Base-by-base conservation (phyloP, 1,139 yeast species). In the Saccharomyces hybrid region DNA sequence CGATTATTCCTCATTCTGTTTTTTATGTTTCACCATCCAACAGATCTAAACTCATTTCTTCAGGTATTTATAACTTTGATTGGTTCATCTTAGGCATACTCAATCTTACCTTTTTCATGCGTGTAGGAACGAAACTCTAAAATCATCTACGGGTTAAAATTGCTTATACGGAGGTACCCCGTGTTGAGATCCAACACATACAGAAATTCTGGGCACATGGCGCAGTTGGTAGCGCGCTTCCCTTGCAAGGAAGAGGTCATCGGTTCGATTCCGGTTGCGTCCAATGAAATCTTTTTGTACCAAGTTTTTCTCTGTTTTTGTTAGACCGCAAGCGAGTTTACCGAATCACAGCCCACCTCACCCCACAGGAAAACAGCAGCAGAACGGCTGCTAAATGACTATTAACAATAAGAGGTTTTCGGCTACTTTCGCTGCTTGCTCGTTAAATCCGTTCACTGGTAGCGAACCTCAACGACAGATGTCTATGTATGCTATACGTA, bases 171-270 rank as follows among this genome's bases (percentile, higher is more conserved):
- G 28, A 26, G 28, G 28, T 26, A 26, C 8, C 32, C 32, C 32
- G 11, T 29, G 32, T 29, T 29, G 28, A 26, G 28, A 26, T 26
- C 28, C 28, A 26, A 26, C 28, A 26, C 13, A 34, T 34, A 13
- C 28, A 26, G 28, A 16, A 38, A 38, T 6, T 23, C 23, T 53
- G 67, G 67, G 67, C 67, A 61, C 60, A 58, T 64, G 65, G 67
- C 67, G 65, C 67, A 63, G 67, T 63, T 63, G 67, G 67, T 63
- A 63, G 67, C 67, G 67, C 67, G 67, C 65, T 59, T 61, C 66
- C 67, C 65, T 64, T 64, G 67, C 67, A 64, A 61, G 67, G 65
- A 62, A 60, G 66, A 64, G 67, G 67, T 63, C 67, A 62, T 59
- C 65, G 66, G 67, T 64, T 64, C 67, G 66, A 64, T 56, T 63